These are phyloP conservation scores for Pythium folliculosum DNA, from an alignment of 352 stramenopile genomes.

Conservation along the genomic window DNA sequence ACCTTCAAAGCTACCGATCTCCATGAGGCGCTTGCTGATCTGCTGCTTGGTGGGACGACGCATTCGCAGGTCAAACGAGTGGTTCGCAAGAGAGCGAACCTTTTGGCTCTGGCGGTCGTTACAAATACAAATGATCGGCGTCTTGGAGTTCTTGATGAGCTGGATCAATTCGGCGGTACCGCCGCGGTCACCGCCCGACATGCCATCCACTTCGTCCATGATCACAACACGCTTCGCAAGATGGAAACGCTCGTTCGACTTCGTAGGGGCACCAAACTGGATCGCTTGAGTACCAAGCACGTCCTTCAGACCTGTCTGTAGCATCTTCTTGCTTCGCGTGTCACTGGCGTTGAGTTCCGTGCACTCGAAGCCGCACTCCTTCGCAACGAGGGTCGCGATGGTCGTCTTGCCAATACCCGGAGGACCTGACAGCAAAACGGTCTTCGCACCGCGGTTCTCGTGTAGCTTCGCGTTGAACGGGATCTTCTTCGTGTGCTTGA, in stretches of 20 bases:
- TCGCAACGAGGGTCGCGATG: conserved; percentile 92
- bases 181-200: conserved; percentile 96
- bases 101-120: conserved; percentile 98
- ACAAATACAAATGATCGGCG: conserved; percentile 99
- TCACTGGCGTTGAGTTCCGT: conserved; percentile 98
- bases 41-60: conserved; percentile 91
- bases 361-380: conserved; percentile 92
- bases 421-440: conserved; percentile 95
- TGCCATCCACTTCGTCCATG: conserved; percentile 99
- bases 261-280: conserved; percentile 61
- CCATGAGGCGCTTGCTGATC: conserved; percentile 92
- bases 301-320: conserved; percentile 91
- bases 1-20: conserved; percentile 90
- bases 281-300: conserved; percentile 92
- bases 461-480: conserved; percentile 61
- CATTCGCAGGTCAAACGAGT: conserved; percentile 98
- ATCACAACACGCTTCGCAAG: conserved; percentile 92
- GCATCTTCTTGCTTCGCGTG: conserved; percentile 96
- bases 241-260: conserved; percentile 54
- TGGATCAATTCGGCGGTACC: conserved; percentile 98
- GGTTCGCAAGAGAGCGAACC: conserved; percentile 93
- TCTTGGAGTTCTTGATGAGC: conserved; percentile 98
- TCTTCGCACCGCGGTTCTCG: conserved; percentile 92
- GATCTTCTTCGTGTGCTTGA: conserved; percentile 84
- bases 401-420: conserved; percentile 97